Evolutionary conservation across 2,329 filamentous ascomycete genomes (phyloP), one percentile per base, ranked within the genome.

Genomic region (Fusarium marasasianum): DNA sequence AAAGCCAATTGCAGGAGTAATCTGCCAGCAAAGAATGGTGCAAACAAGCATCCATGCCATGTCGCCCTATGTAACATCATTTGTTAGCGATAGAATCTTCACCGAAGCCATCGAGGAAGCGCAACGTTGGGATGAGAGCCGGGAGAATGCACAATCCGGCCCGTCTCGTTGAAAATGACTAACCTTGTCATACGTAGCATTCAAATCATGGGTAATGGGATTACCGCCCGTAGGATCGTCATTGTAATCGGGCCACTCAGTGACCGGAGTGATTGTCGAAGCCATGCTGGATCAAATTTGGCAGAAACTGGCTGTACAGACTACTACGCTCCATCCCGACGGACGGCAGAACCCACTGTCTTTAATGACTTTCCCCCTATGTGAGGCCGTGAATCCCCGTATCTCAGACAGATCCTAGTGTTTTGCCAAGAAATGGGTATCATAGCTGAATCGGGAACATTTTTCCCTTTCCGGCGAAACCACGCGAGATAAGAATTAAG

Each of bases 121-220:
- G 7, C 9, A 20, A 18, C 11, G 13, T 9, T 13, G 11, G 6
- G 44, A 15, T 35, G 48, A 14, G 48, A 35, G 3, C 17, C n/a
- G 11, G n/a, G 1, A n/a, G 9, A 15, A 40, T 40, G 24, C 24
- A 41, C 24, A 41, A 40, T 3, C 2, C 6, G 6, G 17, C 10
- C 8, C 31, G 3, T 3, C 31, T 15, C 17, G 6, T 2, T 3
- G 1, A 1, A 0, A 38, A 3, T 15, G 38, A 18, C 57, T 24
- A 41, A 80, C 79, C 76, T 86, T 86, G 66, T 86, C 83, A 50
- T 86, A 86, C 2, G 81, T 81, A 3, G 83, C 82, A 69, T 85
- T 86, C 60, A 86, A 78, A 56, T 86, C 81, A 54, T 84, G 81
- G 0, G 83, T 85, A 48, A 85, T 77, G 17, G 84, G 84, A 53